Conservation (phyloP, 352 stramenopile genomes). For the Globisporangium cystogenes region DNA sequence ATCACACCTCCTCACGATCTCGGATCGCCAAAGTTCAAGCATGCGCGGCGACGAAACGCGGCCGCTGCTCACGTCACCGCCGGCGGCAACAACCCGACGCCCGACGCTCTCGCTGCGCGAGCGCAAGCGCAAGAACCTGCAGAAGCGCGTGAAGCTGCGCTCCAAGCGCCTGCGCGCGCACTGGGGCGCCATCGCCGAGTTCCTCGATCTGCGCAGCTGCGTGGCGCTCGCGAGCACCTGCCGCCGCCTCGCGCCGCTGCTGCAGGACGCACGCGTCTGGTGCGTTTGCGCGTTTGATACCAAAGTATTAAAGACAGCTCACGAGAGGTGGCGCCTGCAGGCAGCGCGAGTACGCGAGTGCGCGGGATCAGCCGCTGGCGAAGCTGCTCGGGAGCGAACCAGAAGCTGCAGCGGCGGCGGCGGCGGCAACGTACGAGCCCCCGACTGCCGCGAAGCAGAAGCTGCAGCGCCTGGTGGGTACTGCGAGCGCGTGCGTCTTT, state of each 20-base stretch:
- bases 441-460: slow-evolving; percentile 18
- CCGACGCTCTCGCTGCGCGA: slow-evolving; percentile 23
- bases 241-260: slow-evolving; percentile 28
- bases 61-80: background rate
- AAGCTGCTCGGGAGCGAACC: slow-evolving; percentile 18
- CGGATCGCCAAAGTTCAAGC: no score
- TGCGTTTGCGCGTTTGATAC: slow-evolving; percentile 1
- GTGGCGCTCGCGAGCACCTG: slow-evolving; percentile 30
- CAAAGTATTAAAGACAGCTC: background rate
- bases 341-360: slow-evolving; percentile 24
- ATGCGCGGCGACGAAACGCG: background rate
- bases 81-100: slow-evolving; percentile 11
- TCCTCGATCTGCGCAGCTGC: slow-evolving; percentile 28
- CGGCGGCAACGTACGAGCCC: background rate
- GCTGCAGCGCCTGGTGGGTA: slow-evolving; percentile 34
- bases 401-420: no score
- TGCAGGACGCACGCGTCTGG: slow-evolving; percentile 40
- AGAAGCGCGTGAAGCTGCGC: slow-evolving; percentile 48
- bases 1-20: no score
- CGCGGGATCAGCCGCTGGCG: slow-evolving; percentile 24
- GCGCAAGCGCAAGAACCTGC: slow-evolving; percentile 30
- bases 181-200: slow-evolving; percentile 32
- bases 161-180: slow-evolving; percentile 49
- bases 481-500: background rate
- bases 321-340: slow-evolving; percentile 8